Percentiles rank a stretch among this genome's conserved stretches.
phyloP scores from a whole-genome alignment of 139 green algal genomes.

The Edaphochlamys debaryana region DNA sequence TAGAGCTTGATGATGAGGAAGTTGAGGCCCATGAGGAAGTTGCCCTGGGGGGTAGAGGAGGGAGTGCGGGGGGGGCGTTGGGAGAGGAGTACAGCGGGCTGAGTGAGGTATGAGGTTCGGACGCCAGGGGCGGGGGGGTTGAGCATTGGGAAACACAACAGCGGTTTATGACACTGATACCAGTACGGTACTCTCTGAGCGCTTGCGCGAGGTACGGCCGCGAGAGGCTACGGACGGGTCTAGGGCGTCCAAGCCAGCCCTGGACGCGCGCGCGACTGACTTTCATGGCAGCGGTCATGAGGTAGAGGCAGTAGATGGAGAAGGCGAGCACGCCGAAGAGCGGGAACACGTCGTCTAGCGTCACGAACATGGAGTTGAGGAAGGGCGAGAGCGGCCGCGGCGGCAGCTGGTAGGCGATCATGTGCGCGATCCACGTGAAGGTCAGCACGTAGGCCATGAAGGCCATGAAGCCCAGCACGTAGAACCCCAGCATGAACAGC shows the following conservation, averaged over 20 bases:
- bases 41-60: constrained; percentile 70
- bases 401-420: constrained; percentile 94
- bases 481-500: constrained; percentile 85
- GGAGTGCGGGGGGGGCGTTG: not conserved
- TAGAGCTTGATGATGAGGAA: constrained; percentile 92
- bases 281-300: constrained; percentile 63
- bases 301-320: constrained; percentile 94
- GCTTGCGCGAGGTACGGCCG: no score
- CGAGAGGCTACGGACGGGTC: no score
- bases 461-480: constrained; percentile 75
- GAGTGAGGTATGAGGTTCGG: no score
- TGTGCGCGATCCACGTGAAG: constrained; percentile 92
- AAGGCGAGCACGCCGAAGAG: constrained; percentile 93
- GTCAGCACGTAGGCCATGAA: constrained; percentile 78
- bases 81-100: not conserved
- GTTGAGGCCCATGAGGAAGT: constrained; percentile 88
- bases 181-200: no score
- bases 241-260: no score
- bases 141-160: no score
- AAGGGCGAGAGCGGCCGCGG: constrained; percentile 82
- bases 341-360: constrained; percentile 87
- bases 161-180: no score
- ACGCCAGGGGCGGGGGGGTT: no score
- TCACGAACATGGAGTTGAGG: constrained; percentile 92
- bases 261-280: no score